Percentiles rank a stretch among this genome's conserved stretches.
Evolutionary conservation across 2,329 filamentous ascomycete species (phyloP).

Genomic region (Monosporascus sp.): DNA sequence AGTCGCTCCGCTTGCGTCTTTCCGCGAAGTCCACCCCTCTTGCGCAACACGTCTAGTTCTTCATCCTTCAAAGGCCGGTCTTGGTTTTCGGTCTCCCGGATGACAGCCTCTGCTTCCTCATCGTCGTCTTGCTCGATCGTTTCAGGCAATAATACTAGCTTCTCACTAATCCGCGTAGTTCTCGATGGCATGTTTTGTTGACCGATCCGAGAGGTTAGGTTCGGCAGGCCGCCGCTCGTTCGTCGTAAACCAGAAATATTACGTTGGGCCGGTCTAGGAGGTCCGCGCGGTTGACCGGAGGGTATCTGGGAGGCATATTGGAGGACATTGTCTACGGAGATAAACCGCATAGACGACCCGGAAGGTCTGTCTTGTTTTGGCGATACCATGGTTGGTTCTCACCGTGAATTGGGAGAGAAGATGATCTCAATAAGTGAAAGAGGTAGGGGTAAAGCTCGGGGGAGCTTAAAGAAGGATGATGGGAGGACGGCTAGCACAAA

Average conservation of each 20-base stretch:
- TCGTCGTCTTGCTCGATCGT: conserved; percentile 58
- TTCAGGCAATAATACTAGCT: conserved; percentile 90
- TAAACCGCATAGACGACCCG: conserved; percentile 59
- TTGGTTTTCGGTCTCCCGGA: conserved; percentile 44
- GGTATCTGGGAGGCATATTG: conserved; percentile 93
- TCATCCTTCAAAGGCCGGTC: conserved; percentile 65
- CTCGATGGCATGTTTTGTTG: conserved; percentile 68
- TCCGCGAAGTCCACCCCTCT: conserved; percentile 57
- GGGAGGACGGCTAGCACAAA: too few species aligned
- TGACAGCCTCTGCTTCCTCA: conserved; percentile 47
- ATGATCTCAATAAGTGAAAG: too few species aligned
- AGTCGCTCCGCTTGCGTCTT: conserved; percentile 94
- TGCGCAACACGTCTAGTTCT: conserved; percentile 60
- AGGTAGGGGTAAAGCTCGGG: too few species aligned
- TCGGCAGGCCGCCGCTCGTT: conserved; percentile 38
- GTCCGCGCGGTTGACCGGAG: conserved; percentile 80
- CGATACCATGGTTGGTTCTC: neutral
- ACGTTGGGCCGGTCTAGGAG: conserved; percentile 50
- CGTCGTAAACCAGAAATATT: conserved; percentile 41
- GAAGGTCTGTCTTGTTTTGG: neutral
- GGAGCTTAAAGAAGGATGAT: too few species aligned
- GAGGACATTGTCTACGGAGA: conserved; percentile 90
- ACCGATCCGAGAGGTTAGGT: conserved; percentile 40
- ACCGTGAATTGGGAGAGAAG: neutral
- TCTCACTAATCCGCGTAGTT: conserved; percentile 92